Evolutionary conservation across 495 filamentous ascomycete species (phyloP), one percentile per base, ranked within the genome.

Genomic region (Penicillium mononematosum): DNA sequence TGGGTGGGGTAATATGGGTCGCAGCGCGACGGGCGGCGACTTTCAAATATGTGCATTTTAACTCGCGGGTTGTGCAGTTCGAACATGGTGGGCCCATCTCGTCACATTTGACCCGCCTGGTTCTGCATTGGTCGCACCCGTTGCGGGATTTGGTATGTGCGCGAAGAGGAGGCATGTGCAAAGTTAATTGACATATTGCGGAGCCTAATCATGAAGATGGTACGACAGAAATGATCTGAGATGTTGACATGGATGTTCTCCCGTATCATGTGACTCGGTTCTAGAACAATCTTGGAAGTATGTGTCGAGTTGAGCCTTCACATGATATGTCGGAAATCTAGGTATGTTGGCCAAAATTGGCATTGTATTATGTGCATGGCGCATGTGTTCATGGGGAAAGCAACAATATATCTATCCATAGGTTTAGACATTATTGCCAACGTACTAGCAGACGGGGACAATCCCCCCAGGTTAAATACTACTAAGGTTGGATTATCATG

Each of bases 101-200:
- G 46, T 74, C 71, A 48, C 72, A 76, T 71, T 80, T 80, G 63
- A 82, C 77, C 55, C 78, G 77, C 19, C 81, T 64, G 51, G 69
- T 73, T 60, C 82, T 83, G 65, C 81, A 84, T 57, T 81, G 77
- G 34, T 75, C 69, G 62, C 81, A 84, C 7, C 81, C 81, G 52
- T 71, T 75, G 25, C 79, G 73, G n/a, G 80, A 83, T 54, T 84
- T 84, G n/a, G 71, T 78, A 63, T 84, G 80, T 19, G 77, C 62
- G 51, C 70, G 70, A 24, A 68, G 68, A 34, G 67, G 68, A 20
- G 64, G 59, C 68, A 66, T 68, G 2, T 56, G 57, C 31, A 34
- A 53, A 25, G 10, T 45, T 45, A 34, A 36, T 27, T 51, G 22
- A 34, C 41, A 45, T 53, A 27, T 14, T 27, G 41, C 3, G 34